These are phyloP conservation scores for Zoysia japonica DNA, from an alignment of 176 grass and related monocot species.

Conservation along the genomic window DNA sequence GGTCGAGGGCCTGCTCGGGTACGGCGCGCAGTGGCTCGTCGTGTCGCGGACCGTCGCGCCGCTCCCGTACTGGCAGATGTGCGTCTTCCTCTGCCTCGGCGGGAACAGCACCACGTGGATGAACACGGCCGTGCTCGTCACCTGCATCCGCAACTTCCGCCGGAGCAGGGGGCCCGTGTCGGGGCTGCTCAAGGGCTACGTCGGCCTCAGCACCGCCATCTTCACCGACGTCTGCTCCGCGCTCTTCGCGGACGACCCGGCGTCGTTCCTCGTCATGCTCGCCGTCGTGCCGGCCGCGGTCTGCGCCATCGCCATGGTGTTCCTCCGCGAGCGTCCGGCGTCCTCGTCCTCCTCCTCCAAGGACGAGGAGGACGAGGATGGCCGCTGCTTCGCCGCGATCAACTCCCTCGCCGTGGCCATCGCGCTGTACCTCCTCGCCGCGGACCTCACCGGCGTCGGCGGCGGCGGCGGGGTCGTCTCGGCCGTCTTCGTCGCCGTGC, in stretches of 20 bases:
- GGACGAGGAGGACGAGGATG: conserved; percentile 43
- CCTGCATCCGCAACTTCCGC: conserved; percentile 96
- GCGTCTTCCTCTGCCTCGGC: conserved; percentile 88
- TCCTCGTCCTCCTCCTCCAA: neutral
- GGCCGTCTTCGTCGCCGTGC: conserved; percentile 59
- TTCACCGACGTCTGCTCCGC: conserved; percentile 93
- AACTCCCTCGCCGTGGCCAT: conserved; percentile 76
- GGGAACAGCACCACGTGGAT: conserved; percentile 98
- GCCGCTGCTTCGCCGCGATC: conserved; percentile 65
- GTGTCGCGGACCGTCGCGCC: conserved; percentile 61
- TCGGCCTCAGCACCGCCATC: conserved; percentile 92
- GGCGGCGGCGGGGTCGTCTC: conserved; percentile 45
- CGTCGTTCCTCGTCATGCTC: conserved; percentile 84
- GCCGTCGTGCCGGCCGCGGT: conserved; percentile 69
- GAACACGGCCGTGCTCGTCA: conserved; percentile 99
- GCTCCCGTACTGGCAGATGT: conserved; percentile 99
- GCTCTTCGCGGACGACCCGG: conserved; percentile 76
- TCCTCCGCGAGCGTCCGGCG: conserved; percentile 59
- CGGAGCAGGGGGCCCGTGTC: conserved; percentile 74
- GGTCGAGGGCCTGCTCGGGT: conserved; percentile 79
- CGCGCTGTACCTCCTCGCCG: conserved; percentile 85
- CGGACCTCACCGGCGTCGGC: conserved; percentile 63
- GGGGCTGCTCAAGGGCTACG: conserved; percentile 87
- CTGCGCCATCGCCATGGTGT: conserved; percentile 79
- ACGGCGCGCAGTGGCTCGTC: conserved; percentile 90